Evolutionary conservation across 768 basidiomycete species (phyloP).

Genomic region (Lactifluus piperatus): DNA sequence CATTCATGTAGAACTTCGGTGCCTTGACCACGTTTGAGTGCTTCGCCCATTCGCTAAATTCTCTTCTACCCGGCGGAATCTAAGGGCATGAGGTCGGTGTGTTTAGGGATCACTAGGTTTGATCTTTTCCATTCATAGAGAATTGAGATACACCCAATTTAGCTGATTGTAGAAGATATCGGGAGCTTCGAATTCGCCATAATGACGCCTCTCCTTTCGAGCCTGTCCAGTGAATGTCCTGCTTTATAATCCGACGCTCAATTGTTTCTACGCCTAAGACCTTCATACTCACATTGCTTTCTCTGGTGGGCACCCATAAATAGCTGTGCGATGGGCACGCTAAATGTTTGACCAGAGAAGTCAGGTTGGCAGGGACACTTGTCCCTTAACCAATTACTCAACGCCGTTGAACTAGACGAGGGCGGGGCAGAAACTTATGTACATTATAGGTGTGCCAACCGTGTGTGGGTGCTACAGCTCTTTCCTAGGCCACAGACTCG

Average conservation of each 20-base stretch:
- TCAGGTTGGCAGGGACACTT: not conserved
- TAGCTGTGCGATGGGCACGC: not conserved
- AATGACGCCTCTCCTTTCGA: not conserved
- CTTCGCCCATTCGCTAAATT: not conserved
- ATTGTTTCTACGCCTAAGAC: not conserved
- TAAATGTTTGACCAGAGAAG: not conserved
- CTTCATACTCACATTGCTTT: not conserved
- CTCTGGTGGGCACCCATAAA: not conserved
- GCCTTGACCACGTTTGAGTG: not conserved
- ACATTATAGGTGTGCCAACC: too few relatives aligned
- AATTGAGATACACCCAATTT: not conserved
- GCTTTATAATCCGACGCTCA: not conserved
- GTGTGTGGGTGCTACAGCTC: too few relatives aligned
- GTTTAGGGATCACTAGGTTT: not conserved
- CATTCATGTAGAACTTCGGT: not conserved
- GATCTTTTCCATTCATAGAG: slow-evolving; percentile 1
- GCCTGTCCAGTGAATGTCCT: not conserved
- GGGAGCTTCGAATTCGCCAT: not conserved
- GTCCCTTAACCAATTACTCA: not conserved
- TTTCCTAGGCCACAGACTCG: too few relatives aligned
- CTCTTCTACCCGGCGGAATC: not conserved
- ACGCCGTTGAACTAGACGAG: not conserved
- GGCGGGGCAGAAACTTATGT: not conserved
- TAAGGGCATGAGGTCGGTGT: not conserved
- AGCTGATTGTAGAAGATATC: not conserved